Evolutionary conservation across 441 rosid genomes (phyloP), one percentile per base, ranked within the genome.

Genomic region (Croton laevigatus): DNA sequence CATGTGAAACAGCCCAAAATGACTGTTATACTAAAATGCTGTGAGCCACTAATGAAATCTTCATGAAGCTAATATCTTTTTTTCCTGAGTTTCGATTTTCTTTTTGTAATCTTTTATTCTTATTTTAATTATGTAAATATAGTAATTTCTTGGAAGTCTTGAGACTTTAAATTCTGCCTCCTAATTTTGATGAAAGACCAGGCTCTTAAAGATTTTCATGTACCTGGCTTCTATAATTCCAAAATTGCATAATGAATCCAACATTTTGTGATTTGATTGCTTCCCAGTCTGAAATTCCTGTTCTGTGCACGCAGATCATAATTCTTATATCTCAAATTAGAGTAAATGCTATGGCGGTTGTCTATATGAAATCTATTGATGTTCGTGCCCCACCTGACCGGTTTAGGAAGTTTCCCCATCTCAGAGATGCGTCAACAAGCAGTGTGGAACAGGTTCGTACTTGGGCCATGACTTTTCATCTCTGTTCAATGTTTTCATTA

Each of bases 331-430:
- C 88, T 78, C 96, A 93, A 79, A 88, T 93, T 74, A 89, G 89
- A 83, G 83, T 88, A 68, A 93, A 93, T 81, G 80, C 89, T 45
- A 88, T 93, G 80, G 93, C 94, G 54, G 76, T 93, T 77, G 88
- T 85, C 51, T 83, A 84, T 16, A 86, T 93, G 88, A 89, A 84
- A 76, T 88, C 89, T 69, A 65, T 64, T 52, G 85, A 84, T 79
- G 61, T 64, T 69, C 62, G 61, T 69, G 61, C 65, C 49, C 78
- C 61, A 36, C 75, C 69, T 59, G 73, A 79, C 78, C 77, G 80
- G 76, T 68, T 71, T 72, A 75, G 73, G 69, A 81, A 78, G 19
- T 59, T 73, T 71, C 62, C 77, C 69, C 76, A 62, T 45, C 53
- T 71, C 48, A 82, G 77, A 64, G 76, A 71, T 75, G 75, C 84